Percentiles rank a stretch among this genome's conserved stretches.
Evolutionary conservation across 345 rosid genomes (phyloP).

Genomic region (Pistacia atlantica): DNA sequence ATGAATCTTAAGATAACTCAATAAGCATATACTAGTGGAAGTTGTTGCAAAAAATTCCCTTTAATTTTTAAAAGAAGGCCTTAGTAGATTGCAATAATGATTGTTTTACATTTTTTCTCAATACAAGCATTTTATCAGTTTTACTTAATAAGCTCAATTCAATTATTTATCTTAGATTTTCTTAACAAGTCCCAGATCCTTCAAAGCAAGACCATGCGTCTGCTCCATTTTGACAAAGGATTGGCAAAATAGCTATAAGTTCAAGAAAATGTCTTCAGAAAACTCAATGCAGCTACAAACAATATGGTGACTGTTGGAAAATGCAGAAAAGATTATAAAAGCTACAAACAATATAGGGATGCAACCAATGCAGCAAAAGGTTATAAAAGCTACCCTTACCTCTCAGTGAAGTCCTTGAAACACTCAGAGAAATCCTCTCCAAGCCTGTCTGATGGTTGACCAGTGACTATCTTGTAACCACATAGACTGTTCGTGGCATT

Average conservation of each 20-base stretch:
- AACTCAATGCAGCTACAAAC: background rate
- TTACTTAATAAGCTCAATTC: too few species aligned
- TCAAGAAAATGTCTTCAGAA: background rate
- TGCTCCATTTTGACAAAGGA: background rate
- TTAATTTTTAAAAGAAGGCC: too few species aligned
- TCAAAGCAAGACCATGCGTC: background rate
- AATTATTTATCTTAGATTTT: background rate
- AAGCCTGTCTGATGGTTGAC: conserved; percentile 95
- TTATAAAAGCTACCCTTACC: conserved; percentile 36
- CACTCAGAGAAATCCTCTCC: conserved; percentile 96
- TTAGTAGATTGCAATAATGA: too few species aligned
- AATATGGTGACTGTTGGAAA: background rate
- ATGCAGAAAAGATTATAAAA: background rate
- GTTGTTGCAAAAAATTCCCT: too few species aligned
- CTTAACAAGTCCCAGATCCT: background rate
- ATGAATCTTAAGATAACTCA: too few species aligned
- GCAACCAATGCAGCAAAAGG: background rate
- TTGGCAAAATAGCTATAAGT: background rate
- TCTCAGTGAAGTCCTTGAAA: conserved; percentile 85
- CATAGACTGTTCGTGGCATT: conserved; percentile 96
- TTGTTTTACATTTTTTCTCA: too few species aligned
- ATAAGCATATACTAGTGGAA: too few species aligned
- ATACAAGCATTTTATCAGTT: too few species aligned
- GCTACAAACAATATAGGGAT: background rate
- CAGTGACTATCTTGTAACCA: conserved; percentile 96